These are phyloP conservation scores for Chrysoporthe cubensis DNA, from an alignment of 2,329 filamentous ascomycete species.

Conservation along the genomic window DNA sequence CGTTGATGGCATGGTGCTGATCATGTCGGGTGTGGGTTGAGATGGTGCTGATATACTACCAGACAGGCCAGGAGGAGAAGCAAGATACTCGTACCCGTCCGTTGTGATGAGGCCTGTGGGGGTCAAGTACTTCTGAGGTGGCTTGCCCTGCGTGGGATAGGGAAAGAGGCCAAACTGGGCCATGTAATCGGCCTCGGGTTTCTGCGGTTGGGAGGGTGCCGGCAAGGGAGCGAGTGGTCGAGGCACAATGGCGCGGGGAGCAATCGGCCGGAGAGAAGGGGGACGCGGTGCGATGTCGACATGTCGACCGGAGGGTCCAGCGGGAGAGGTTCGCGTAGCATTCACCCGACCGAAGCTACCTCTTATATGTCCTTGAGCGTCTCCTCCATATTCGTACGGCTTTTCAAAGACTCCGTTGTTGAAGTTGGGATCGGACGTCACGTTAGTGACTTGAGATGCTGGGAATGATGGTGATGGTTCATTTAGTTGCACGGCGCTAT, in stretches of 20 bases:
- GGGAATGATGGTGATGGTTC: neutral
- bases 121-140: constrained; percentile 14
- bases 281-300: constrained; percentile 7
- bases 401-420: neutral
- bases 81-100: constrained; percentile 23
- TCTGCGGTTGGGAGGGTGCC: constrained; percentile 1
- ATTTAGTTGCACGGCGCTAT: neutral
- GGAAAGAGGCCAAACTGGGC: constrained; percentile 21
- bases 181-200: constrained; percentile 18
- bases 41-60: neutral
- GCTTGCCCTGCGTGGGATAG: neutral
- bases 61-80: neutral
- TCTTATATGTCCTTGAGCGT: neutral
- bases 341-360: neutral
- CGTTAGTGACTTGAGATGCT: neutral
- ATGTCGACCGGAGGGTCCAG: neutral
- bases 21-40: neutral
- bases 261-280: neutral
- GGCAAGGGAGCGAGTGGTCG: neutral
- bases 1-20: neutral
- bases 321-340: constrained; percentile 5
- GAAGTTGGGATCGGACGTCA: neutral
- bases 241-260: neutral
- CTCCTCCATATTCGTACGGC: neutral
- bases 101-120: constrained; percentile 12